These are phyloP conservation scores for Nyctanthes arbortristis DNA, from an alignment of 257 asterid species.

Conservation along the genomic window DNA sequence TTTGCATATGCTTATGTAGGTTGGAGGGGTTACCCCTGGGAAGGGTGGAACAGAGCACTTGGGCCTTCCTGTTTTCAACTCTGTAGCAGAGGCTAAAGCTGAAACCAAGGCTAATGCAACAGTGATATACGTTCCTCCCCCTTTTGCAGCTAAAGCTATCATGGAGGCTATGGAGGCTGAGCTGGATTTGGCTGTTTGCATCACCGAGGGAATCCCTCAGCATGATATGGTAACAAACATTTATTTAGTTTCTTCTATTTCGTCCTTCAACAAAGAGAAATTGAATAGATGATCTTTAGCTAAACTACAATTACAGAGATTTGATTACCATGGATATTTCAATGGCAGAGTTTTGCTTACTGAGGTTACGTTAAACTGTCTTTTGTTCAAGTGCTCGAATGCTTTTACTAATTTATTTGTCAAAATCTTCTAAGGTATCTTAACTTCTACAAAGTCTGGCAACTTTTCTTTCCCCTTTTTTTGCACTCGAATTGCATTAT, in stretches of 20 bases:
- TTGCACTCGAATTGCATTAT: not conserved
- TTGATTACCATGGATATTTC: conserved; percentile 15
- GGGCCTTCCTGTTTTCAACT: conserved; percentile 91
- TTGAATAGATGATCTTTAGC: conserved; percentile 10
- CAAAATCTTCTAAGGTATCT: not conserved
- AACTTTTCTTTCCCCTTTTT: not conserved
- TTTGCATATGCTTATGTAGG: conserved; percentile 44
- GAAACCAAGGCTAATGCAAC: conserved; percentile 93
- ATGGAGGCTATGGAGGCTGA: conserved; percentile 92
- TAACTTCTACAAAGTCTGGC: not conserved
- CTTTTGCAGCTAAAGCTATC: conserved; percentile 90
- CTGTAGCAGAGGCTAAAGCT: conserved; percentile 91
- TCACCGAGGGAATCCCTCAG: conserved; percentile 92
- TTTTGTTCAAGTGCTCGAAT: not conserved
- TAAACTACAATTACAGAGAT: not conserved
- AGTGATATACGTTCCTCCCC: conserved; percentile 93
- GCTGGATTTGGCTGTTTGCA: conserved; percentile 88
- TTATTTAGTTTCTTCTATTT: conserved; percentile 2
- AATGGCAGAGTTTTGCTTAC: not conserved
- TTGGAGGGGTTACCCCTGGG: conserved; percentile 94
- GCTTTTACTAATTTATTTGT: not conserved
- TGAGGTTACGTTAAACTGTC: conserved; percentile 1
- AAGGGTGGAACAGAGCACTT: conserved; percentile 98
- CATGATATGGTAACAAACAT: conserved; percentile 80
- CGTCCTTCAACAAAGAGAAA: not conserved